Evolutionary conservation across 176 grass and related monocot species (phyloP).

Genomic region (Lolium multiflorum): DNA sequence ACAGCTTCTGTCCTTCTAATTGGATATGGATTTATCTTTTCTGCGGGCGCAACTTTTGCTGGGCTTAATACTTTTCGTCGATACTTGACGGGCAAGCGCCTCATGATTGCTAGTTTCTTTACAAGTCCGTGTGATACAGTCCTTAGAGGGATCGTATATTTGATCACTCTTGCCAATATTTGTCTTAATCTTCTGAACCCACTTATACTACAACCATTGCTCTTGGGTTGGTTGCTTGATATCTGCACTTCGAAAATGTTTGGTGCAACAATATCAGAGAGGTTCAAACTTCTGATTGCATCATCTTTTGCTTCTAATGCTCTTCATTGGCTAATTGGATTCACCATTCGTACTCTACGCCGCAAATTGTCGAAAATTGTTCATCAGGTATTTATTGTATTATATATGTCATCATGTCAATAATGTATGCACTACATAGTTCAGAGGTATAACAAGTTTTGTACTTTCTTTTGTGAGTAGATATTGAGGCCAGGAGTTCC

Average conservation of each 20-base stretch:
- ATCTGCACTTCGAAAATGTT: constrained; percentile 50
- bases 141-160: constrained; percentile 11
- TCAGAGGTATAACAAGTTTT: not conserved
- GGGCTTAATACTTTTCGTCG: constrained; percentile 21
- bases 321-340: constrained; percentile 48
- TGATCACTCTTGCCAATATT: constrained; percentile 29
- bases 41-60: not conserved
- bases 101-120: constrained; percentile 21
- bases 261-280: constrained; percentile 41
- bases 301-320: constrained; percentile 45
- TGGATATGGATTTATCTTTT: constrained; percentile 41
- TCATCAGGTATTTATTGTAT: constrained; percentile 33
- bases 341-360: constrained; percentile 2
- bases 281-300: constrained; percentile 33
- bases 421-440: not conserved
- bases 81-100: constrained; percentile 21
- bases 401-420: not conserved
- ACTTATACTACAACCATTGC: constrained; percentile 32
- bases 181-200: constrained; percentile 24
- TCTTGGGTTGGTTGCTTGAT: constrained; percentile 49
- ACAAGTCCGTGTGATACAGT: not conserved
- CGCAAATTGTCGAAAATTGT: constrained; percentile 18
- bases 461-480: constrained; percentile 27
- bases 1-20: constrained; percentile 20
- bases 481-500: constrained; percentile 11